Percentiles rank a stretch among this genome's conserved stretches.
Evolutionary conservation across 495 filamentous ascomycete genomes (phyloP).

Genomic region (Penicillium malachiteum): DNA sequence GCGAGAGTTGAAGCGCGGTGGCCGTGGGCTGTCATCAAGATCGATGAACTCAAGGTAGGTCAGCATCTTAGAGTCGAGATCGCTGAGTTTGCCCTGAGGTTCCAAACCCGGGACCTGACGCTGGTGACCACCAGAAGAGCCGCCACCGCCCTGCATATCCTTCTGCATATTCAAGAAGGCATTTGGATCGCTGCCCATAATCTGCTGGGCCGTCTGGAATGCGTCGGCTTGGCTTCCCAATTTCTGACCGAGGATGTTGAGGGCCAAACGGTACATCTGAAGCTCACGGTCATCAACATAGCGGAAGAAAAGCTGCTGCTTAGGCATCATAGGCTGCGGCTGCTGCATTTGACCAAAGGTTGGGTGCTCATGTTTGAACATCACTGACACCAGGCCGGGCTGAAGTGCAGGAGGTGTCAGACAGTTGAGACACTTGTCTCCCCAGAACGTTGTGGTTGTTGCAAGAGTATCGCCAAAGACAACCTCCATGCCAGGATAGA

Average conservation of each 20-base stretch:
- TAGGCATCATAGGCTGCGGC: slow-evolving; percentile 47
- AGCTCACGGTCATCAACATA: slow-evolving; percentile 80
- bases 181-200: slow-evolving; percentile 49
- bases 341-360: slow-evolving; percentile 47
- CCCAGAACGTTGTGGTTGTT: slow-evolving; percentile 80
- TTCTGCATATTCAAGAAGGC: slow-evolving; percentile 44
- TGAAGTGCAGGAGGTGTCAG: slow-evolving; percentile 70
- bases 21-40: slow-evolving; percentile 67
- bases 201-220: slow-evolving; percentile 49
- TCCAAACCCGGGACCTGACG: slow-evolving; percentile 45
- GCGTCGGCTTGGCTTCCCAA: slow-evolving; percentile 50
- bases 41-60: slow-evolving; percentile 76
- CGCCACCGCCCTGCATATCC: slow-evolving; percentile 44
- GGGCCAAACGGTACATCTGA: slow-evolving; percentile 54
- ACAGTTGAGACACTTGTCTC: slow-evolving; percentile 78
- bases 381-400: slow-evolving; percentile 71
- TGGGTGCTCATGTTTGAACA: slow-evolving; percentile 63
- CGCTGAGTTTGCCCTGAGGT: slow-evolving; percentile 44
- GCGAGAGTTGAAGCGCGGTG: slow-evolving; percentile 62
- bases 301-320: slow-evolving; percentile 63
- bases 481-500: slow-evolving; percentile 77
- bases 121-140: slow-evolving; percentile 40
- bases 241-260: slow-evolving; percentile 49
- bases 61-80: slow-evolving; percentile 70
- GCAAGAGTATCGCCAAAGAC: slow-evolving; percentile 81